phyloP scores from a whole-genome alignment of 768 basidiomycete species.

The Mycena sanguinolenta region DNA sequence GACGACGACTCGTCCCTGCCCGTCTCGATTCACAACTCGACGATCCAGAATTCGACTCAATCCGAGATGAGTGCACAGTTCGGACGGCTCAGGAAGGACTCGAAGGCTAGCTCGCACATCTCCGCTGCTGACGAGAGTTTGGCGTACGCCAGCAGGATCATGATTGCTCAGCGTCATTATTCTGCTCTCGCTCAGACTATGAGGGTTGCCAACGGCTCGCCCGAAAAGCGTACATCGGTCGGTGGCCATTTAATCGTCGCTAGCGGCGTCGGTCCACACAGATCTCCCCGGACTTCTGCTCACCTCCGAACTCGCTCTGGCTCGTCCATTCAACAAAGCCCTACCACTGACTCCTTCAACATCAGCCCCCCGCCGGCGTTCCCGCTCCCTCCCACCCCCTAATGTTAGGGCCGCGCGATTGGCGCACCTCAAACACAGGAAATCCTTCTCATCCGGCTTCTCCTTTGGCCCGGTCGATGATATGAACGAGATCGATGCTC shows the following conservation, averaged over 20 bases:
- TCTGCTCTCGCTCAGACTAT: constrained; percentile 78
- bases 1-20: constrained; percentile 59
- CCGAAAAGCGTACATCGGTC: constrained; percentile 52
- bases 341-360: constrained; percentile 51
- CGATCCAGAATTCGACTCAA: constrained; percentile 64
- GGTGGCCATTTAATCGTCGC: constrained; percentile 50
- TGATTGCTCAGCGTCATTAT: constrained; percentile 82
- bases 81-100: constrained; percentile 64
- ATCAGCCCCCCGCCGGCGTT: constrained; percentile 72
- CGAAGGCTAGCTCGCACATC: constrained; percentile 68
- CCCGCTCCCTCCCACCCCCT: constrained; percentile 83
- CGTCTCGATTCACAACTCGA: constrained; percentile 53
- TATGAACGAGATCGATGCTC: constrained; percentile 77
- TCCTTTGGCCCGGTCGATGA: constrained; percentile 70
- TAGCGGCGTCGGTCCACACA: constrained; percentile 51
- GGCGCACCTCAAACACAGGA: constrained; percentile 69
- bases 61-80: constrained; percentile 71
- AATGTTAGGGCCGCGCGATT: constrained; percentile 69
- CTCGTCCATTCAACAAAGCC: constrained; percentile 60
- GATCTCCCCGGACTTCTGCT: constrained; percentile 47
- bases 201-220: constrained; percentile 61
- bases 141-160: constrained; percentile 68
- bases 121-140: constrained; percentile 65
- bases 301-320: constrained; percentile 76
- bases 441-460: constrained; percentile 74